A percentile compares a stretch with the other conserved stretches of the same genome.
phyloP scores from a whole-genome alignment of 768 basidiomycete genomes.

The Lactifluus piperatus region DNA sequence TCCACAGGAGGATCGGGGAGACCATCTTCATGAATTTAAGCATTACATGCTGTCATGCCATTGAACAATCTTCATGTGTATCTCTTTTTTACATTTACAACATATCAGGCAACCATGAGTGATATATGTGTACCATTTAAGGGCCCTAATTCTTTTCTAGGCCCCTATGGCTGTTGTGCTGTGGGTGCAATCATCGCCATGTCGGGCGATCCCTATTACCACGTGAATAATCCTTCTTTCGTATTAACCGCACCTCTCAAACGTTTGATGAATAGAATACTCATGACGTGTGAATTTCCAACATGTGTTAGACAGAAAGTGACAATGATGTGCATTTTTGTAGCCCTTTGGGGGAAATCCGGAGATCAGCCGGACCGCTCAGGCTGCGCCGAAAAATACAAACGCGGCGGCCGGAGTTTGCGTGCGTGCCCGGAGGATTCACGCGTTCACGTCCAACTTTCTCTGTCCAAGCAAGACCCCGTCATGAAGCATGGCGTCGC shows the following conservation, averaged over 20 bases:
- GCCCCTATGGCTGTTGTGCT: slow-evolving; percentile 2
- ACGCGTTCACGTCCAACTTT: not conserved
- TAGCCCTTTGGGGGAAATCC: no score
- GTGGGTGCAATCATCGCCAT: not conserved
- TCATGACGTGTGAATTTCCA: slow-evolving; percentile 1
- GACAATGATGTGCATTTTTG: not conserved
- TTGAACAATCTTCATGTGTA: not conserved
- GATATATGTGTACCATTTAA: not conserved
- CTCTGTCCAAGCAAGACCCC: not conserved
- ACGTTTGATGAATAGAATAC: not conserved
- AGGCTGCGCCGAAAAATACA: not conserved
- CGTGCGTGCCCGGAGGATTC: no score
- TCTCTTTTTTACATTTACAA: not conserved
- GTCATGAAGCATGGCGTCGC: slow-evolving; percentile 92
- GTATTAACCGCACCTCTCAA: not conserved
- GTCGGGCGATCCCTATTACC: not conserved
- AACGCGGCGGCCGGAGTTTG: not conserved
- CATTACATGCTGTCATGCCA: not conserved
- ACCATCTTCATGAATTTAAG: slow-evolving; percentile 8
- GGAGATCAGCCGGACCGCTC: not conserved
- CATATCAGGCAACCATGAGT: not conserved
- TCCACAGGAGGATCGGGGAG: not conserved
- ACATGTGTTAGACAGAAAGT: not conserved
- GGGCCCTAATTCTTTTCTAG: slow-evolving; percentile 6
- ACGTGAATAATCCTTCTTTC: not conserved